These are phyloP conservation scores for Quercus parvula DNA, from an alignment of 306 rosid genomes.

Conservation along the genomic window DNA sequence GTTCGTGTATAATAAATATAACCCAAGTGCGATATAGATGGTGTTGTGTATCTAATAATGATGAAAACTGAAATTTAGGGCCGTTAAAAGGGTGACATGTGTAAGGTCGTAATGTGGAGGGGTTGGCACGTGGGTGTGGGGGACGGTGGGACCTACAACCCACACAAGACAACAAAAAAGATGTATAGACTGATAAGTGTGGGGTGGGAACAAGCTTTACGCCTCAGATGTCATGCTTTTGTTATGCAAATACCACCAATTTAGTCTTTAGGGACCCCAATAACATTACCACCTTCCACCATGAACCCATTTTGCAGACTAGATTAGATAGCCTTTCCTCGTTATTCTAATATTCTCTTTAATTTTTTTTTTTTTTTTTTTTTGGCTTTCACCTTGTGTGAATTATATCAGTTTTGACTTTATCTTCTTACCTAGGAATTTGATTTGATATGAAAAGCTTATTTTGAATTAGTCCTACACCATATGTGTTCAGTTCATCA, in stretches of 20 bases:
- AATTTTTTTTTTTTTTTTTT: too few species aligned
- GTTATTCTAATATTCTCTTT: neutral
- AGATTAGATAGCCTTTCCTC: neutral
- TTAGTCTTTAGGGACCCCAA: conserved; percentile 19
- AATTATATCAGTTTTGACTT: too few species aligned
- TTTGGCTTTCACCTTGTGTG: too few species aligned
- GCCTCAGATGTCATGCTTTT: conserved; percentile 35
- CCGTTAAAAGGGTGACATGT: conserved; percentile 36
- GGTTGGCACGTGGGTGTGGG: conserved; percentile 46
- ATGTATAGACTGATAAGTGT: conserved; percentile 32
- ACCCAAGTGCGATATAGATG: too few species aligned
- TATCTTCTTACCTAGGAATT: too few species aligned
- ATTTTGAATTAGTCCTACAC: too few species aligned
- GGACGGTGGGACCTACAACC: conserved; percentile 21
- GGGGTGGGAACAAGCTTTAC: conserved; percentile 46
- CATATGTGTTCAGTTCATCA: too few species aligned
- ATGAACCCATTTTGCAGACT: neutral
- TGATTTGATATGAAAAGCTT: too few species aligned
- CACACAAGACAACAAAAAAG: conserved; percentile 12
- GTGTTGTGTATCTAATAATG: conserved; percentile 31
- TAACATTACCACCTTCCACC: conserved; percentile 6
- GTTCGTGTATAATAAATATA: too few species aligned
- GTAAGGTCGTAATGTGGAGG: neutral
- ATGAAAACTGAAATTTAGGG: conserved; percentile 42
- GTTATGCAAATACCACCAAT: conserved; percentile 36